phyloP scores from a whole-genome alignment of 495 filamentous ascomycete genomes.

The Podospora sp. region DNA sequence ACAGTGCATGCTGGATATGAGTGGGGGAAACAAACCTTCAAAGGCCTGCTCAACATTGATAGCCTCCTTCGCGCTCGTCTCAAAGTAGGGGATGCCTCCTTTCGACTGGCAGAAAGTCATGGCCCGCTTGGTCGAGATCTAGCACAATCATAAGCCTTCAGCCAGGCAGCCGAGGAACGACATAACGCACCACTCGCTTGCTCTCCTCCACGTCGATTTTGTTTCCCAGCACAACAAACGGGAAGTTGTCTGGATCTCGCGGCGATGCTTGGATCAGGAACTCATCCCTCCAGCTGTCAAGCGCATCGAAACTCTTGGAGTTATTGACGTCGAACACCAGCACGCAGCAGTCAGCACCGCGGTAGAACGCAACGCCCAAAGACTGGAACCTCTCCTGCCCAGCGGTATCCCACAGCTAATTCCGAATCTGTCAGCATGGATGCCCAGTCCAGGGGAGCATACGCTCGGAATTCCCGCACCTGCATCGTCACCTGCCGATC shows the following conservation, averaged over 20 bases:
- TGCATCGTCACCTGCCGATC: slow-evolving; percentile 98
- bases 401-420: slow-evolving; percentile 95
- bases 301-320: slow-evolving; percentile 96
- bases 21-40: slow-evolving; percentile 66
- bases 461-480: slow-evolving; percentile 54
- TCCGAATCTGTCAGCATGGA: slow-evolving; percentile 14
- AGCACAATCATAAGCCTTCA: slow-evolving; percentile 21
- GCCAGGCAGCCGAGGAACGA: not conserved
- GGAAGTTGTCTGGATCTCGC: slow-evolving; percentile 94
- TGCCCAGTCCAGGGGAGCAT: not conserved
- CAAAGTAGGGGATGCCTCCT: slow-evolving; percentile 96
- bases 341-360: slow-evolving; percentile 98
- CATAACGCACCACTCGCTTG: slow-evolving; percentile 74
- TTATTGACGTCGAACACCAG: slow-evolving; percentile 99
- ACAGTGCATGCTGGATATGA: slow-evolving; percentile 7
- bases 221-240: slow-evolving; percentile 97
- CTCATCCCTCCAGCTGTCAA: slow-evolving; percentile 98
- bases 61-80: slow-evolving; percentile 98
- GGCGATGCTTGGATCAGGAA: slow-evolving; percentile 98
- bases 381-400: slow-evolving; percentile 98
- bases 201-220: slow-evolving; percentile 99
- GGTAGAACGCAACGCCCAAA: slow-evolving; percentile 95
- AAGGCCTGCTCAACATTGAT: slow-evolving; percentile 99
- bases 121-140: slow-evolving; percentile 92
- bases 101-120: slow-evolving; percentile 98